Conservation (phyloP, 768 basidiomycete species). For the Hypholoma sublateritium region DNA sequence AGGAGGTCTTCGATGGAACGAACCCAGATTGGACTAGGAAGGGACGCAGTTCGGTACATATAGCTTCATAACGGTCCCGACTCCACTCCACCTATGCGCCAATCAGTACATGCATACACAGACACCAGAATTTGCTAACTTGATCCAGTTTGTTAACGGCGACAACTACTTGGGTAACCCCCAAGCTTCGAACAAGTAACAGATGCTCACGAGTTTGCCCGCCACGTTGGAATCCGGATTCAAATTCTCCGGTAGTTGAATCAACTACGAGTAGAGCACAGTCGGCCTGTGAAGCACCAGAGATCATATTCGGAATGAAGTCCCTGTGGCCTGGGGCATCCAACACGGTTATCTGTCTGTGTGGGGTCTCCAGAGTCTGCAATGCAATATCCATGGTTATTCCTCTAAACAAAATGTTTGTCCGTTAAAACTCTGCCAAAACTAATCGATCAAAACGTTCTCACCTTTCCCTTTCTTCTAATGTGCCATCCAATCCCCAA, state of each 20-base stretch:
- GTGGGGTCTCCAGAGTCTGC: constrained; percentile 71
- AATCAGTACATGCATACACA: background rate
- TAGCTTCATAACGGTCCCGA: constrained; percentile 80
- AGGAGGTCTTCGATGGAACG: constrained; percentile 71
- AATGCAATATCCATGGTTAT: constrained; percentile 98
- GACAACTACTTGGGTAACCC: constrained; percentile 87
- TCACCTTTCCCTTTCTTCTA: constrained; percentile 91
- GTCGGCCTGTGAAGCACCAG: constrained; percentile 96
- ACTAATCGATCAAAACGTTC: constrained; percentile 14
- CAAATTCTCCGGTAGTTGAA: constrained; percentile 88
- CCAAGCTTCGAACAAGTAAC: constrained; percentile 86
- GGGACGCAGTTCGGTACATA: constrained; percentile 67
- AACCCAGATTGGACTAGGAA: constrained; percentile 93
- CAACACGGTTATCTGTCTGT: constrained; percentile 85
- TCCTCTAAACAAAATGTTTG: constrained; percentile 52
- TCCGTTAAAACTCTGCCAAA: background rate
- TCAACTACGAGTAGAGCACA: constrained; percentile 93
- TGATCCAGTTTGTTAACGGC: constrained; percentile 96
- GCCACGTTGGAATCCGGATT: constrained; percentile 90
- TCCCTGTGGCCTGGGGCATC: constrained; percentile 98
- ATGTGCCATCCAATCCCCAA: constrained; percentile 93
- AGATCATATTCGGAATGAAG: constrained; percentile 99
- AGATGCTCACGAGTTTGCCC: constrained; percentile 97
- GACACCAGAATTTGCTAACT: constrained; percentile 36
- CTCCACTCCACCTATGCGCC: constrained; percentile 80